A percentile compares a stretch with the other conserved stretches of the same genome.
These are phyloP conservation scores for Alternaria gaisen DNA, from an alignment of 2,329 filamentous ascomycete genomes.

Conservation along the genomic window DNA sequence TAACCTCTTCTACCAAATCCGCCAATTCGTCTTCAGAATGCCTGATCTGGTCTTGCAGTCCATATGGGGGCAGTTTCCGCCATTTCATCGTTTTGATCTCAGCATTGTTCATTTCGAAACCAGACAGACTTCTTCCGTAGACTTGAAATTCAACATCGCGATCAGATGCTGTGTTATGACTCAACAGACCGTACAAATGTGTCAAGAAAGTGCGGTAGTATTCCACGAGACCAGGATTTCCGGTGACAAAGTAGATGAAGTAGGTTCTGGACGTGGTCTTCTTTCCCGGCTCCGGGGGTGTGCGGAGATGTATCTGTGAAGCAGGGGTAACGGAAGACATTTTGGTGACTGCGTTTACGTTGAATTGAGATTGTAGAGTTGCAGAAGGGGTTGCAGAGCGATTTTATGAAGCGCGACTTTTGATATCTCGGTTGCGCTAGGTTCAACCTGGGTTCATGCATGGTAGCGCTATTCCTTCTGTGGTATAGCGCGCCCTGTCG, in stretches of 20 bases:
- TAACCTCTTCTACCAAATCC: constrained; percentile 46
- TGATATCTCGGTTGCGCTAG: constrained; percentile 25
- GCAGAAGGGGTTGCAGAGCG: constrained; percentile 9
- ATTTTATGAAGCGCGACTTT: constrained; percentile 17
- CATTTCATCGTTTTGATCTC: constrained; percentile 34
- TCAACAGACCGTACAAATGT: constrained; percentile 64
- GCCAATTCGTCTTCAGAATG: constrained; percentile 57
- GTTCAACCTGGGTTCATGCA: constrained; percentile 6
- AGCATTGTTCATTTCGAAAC: constrained; percentile 51
- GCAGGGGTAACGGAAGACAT: constrained; percentile 25
- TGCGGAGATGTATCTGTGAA: constrained; percentile 37
- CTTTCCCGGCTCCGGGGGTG: constrained; percentile 28
- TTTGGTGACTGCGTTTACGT: neutral
- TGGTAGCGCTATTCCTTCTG: constrained; percentile 1
- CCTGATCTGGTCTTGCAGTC: constrained; percentile 61
- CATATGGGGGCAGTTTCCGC: constrained; percentile 47
- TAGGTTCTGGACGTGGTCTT: constrained; percentile 40
- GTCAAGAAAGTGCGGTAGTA: constrained; percentile 76
- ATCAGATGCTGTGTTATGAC: constrained; percentile 38
- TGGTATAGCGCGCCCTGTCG: neutral
- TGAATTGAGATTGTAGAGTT: neutral
- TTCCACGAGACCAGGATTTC: constrained; percentile 78
- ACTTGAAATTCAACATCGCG: constrained; percentile 45
- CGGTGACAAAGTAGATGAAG: constrained; percentile 77
- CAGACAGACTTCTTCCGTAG: constrained; percentile 53